Base-by-base conservation (phyloP, 306 rosid genomes). In the Citrullus colocynthis region DNA sequence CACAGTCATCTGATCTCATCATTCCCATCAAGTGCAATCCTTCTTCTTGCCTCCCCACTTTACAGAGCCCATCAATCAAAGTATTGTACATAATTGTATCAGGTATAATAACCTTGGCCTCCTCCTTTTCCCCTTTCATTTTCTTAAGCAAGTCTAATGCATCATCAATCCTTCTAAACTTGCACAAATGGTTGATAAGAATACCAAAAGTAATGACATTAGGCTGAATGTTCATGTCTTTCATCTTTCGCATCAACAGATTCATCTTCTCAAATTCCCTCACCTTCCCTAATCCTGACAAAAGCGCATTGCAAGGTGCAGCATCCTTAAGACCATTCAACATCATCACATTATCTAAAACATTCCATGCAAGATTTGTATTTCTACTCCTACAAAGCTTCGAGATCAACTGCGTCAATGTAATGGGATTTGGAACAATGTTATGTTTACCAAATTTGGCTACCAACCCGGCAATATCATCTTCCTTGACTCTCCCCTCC, bases 1-100 rank as follows among this genome's bases (percentile, higher is more conserved):
- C 82, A 75, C 80, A 82, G 17, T 64, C 80, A 14, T 70, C 73
- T 6, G 39, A 82, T 86, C 84, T 86, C 97, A 94, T 94, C 81
- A 76, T 82, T 80, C 88, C 85, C 88, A 91, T 83, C 88, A 93
- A 78, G 37, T 44, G 78, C 84, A 87, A 60, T 39, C 93, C 90
- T 60, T 93, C 93, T 75, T 93, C 97, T 45, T 85, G 96, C 87
- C 90, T 88, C 65, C 97, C 97, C 58, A 88, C 96, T 83, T 90
- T 91, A 83, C 93, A 91, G 20, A 91, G 96, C 54, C 96, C 97
- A 74, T 90, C 90, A 76, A 94, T 89, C 87, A 91, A 64, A 39
- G 94, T 88, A 70, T 91, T 91, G 80, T 82, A 91, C 73, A 79
- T 82, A 69, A 85, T 51, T 82, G 79, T 91, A 84, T 94, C 96